Conservation (phyloP, 805 yeast species). For the Vanderwaltozyma tropicalis region DNA sequence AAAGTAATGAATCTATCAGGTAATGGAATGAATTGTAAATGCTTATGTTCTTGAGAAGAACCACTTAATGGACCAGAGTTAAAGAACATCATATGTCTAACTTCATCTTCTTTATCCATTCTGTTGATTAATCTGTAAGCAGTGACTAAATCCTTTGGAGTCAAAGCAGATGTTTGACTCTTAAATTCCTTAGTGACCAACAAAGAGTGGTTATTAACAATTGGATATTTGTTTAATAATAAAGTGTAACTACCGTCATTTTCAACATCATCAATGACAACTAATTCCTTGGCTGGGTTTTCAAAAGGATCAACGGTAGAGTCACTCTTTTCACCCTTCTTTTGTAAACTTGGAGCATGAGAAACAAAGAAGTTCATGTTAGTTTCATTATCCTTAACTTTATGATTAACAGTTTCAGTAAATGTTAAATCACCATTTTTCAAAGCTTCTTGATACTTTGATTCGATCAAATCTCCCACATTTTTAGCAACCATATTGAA, state of each 20-base stretch:
- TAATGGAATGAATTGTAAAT: constrained; percentile 71
- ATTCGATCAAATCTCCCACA: background rate
- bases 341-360: constrained; percentile 25
- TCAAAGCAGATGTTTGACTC: constrained; percentile 63
- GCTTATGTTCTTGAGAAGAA: constrained; percentile 89
- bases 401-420: constrained; percentile 27
- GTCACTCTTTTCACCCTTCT: constrained; percentile 26
- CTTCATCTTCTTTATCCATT: constrained; percentile 32
- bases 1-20: constrained; percentile 51
- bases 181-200: constrained; percentile 66
- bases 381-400: constrained; percentile 23
- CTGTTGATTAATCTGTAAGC: constrained; percentile 46
- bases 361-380: constrained; percentile 27
- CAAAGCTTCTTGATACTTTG: constrained; percentile 40
- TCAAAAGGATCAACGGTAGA: constrained; percentile 59
- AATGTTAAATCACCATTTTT: constrained; percentile 38
- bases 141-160: constrained; percentile 55
- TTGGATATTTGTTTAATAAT: constrained; percentile 79
- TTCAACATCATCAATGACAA: constrained; percentile 45
- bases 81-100: constrained; percentile 68
- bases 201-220: constrained; percentile 68
- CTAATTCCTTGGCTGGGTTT: constrained; percentile 65
- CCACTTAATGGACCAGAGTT: constrained; percentile 85
- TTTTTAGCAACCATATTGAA: constrained; percentile 1
- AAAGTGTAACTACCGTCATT: constrained; percentile 41